Conservation (phyloP, 202 grass and related monocot genomes). For the Eragrostis tef region DNA sequence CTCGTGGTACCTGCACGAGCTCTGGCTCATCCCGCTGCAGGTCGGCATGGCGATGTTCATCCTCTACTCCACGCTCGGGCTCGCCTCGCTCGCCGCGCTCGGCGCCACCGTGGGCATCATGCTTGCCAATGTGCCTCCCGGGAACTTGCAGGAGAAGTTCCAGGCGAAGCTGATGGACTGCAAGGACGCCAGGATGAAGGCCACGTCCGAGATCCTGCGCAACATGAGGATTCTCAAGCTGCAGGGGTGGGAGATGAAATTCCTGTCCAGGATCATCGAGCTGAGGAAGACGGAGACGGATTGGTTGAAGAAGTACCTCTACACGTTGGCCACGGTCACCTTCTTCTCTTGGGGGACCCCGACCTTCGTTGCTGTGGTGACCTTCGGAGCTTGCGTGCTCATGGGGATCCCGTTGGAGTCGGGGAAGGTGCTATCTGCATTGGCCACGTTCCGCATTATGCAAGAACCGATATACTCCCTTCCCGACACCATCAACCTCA, state of each 20-base stretch:
- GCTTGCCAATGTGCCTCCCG: constrained; percentile 56
- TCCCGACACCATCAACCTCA: not conserved
- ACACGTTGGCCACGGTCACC: constrained; percentile 46
- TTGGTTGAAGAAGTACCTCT: constrained; percentile 62
- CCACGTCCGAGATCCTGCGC: constrained; percentile 64
- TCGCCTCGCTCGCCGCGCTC: constrained; percentile 52
- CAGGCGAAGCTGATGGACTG: constrained; percentile 59
- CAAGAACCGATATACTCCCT: not conserved
- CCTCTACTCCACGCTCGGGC: constrained; percentile 53
- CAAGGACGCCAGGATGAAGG: constrained; percentile 69
- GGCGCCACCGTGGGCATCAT: constrained; percentile 49
- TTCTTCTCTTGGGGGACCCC: constrained; percentile 59
- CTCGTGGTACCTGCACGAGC: constrained; percentile 62
- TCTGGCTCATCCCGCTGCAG: constrained; percentile 42
- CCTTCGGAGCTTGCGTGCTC: constrained; percentile 58
- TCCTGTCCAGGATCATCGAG: constrained; percentile 62
- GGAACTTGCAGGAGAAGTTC: constrained; percentile 52
- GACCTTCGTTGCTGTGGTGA: constrained; percentile 69
- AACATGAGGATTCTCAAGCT: constrained; percentile 81
- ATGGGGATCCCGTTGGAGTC: constrained; percentile 53
- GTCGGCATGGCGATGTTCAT: constrained; percentile 43
- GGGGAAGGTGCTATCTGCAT: constrained; percentile 57
- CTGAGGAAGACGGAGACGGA: constrained; percentile 60
- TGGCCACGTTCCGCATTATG: constrained; percentile 55
- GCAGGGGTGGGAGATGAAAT: constrained; percentile 75